Base-by-base conservation (phyloP, 768 basidiomycete genomes). In the Phallus indusiatus region DNA sequence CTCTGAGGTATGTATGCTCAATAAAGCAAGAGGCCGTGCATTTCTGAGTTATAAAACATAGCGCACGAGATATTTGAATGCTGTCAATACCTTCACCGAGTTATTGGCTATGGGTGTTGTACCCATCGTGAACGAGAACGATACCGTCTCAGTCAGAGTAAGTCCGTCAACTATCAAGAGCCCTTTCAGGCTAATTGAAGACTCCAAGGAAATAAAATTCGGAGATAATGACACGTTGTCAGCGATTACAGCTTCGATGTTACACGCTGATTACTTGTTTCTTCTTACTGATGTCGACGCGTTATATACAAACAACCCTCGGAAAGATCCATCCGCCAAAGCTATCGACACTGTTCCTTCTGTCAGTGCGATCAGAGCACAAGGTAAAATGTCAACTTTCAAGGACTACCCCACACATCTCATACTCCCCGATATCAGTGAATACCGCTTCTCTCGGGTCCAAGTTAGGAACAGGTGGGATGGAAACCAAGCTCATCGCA, bases 401-500 rank as follows among this genome's bases (percentile, higher is more conserved):
- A 42, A 16, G 53, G 54, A 17, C 52, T 55, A n/a, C n/a, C n/a
- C n/a, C 53, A 18, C 58, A 60, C 57, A 49, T 62, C 46, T 22
- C 51, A 53, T 18, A 51, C 53, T 8, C 21, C 14, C 9, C 50
- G 20, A 20, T 35, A 51, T 22, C 66, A 95, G 96, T 99, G 8
- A 94, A 90, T 70, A 96, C 92, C 0, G 82, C 83, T 1, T 96
- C 96, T 0, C 78, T 95, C 0, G 96, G 96, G 0, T 94, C 92
- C 1, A 90, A 82, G 64, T 79, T 99, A 11, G 96, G 96, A 0
- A 98, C 96, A 1, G 96, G 96, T 0, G 96, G 96, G 3, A 98
- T 98, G 96, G 94, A 96, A 72, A 99, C 96, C 2, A 99, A 98
- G 68, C 82, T 98, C 64, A 96, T 98, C 63, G 96, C 96, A 0